Evolutionary conservation across 345 rosid genomes (phyloP).

Genomic region (Aurinia saxatilis): DNA sequence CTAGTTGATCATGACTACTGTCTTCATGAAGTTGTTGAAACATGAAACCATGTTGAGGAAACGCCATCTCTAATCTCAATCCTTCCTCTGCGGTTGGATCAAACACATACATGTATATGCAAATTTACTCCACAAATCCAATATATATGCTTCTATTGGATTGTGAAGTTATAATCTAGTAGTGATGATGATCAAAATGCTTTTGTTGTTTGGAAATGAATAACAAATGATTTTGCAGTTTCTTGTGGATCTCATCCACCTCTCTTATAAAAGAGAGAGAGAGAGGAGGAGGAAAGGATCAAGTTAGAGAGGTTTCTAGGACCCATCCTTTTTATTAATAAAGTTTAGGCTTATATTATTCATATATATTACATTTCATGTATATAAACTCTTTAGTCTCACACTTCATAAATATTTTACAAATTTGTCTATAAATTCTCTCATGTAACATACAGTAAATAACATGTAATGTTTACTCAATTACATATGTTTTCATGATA

Average conservation of each 20-base stretch:
- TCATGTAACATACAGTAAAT: neutral
- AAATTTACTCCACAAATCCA: neutral
- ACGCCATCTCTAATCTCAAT: constrained; percentile 45
- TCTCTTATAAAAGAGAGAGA: constrained; percentile 12
- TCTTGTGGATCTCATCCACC: constrained; percentile 30
- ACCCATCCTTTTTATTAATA: constrained; percentile 20
- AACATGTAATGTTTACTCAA: neutral
- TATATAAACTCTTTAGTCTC: neutral
- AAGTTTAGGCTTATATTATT: neutral
- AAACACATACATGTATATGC: constrained; percentile 15
- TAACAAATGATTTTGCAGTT: constrained; percentile 13
- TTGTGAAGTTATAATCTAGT: neutral
- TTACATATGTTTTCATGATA: neutral
- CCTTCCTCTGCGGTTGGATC: constrained; percentile 20
- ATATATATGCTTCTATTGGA: neutral
- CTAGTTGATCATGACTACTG: constrained; percentile 40
- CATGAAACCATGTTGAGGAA: constrained; percentile 59
- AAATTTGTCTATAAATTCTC: neutral
- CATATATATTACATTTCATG: neutral
- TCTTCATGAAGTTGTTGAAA: constrained; percentile 52
- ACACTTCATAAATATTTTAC: too few relatives aligned
- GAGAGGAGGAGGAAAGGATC: constrained; percentile 9
- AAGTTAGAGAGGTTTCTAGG: constrained; percentile 22
- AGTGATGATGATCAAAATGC: constrained; percentile 6
- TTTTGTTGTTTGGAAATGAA: neutral